phyloP scores from a whole-genome alignment of 1,139 yeast species.

The Pichiaceae sp. region DNA sequence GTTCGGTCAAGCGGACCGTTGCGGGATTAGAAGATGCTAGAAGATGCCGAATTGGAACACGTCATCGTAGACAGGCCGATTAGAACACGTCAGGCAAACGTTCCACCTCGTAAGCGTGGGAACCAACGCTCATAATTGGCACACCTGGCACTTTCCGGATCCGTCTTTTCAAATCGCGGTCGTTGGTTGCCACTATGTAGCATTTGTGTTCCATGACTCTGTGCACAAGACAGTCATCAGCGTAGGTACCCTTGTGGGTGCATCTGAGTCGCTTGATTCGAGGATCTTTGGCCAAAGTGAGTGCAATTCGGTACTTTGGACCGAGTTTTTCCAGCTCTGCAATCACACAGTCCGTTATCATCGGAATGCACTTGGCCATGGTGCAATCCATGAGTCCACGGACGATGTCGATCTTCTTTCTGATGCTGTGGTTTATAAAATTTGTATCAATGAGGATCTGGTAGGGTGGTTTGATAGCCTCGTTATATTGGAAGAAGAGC shows the following conservation, averaged over 20 bases:
- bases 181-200: constrained; percentile 94
- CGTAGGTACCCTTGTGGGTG: constrained; percentile 92
- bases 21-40: too few species aligned
- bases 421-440: constrained; percentile 91
- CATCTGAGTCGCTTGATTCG: constrained; percentile 81
- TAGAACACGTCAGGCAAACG: constrained; percentile 90
- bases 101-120: constrained; percentile 85
- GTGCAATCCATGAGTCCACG: constrained; percentile 95
- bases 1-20: too few species aligned
- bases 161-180: constrained; percentile 94
- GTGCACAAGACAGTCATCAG: constrained; percentile 93
- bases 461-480: constrained; percentile 92
- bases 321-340: constrained; percentile 96
- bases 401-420: constrained; percentile 85
- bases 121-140: constrained; percentile 94
- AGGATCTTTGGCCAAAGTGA: constrained; percentile 88
- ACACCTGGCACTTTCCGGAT: constrained; percentile 95
- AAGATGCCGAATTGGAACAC: too few species aligned
- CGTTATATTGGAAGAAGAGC: constrained; percentile 87
- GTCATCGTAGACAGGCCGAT: too few species aligned
- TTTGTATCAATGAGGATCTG: constrained; percentile 94
- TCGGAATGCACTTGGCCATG: constrained; percentile 91
- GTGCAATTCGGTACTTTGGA: constrained; percentile 87
- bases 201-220: constrained; percentile 94
- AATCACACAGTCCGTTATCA: constrained; percentile 94